Base-by-base conservation (phyloP, 1,284 basidiomycete genomes). In the Sporisorium graminicola region DNA sequence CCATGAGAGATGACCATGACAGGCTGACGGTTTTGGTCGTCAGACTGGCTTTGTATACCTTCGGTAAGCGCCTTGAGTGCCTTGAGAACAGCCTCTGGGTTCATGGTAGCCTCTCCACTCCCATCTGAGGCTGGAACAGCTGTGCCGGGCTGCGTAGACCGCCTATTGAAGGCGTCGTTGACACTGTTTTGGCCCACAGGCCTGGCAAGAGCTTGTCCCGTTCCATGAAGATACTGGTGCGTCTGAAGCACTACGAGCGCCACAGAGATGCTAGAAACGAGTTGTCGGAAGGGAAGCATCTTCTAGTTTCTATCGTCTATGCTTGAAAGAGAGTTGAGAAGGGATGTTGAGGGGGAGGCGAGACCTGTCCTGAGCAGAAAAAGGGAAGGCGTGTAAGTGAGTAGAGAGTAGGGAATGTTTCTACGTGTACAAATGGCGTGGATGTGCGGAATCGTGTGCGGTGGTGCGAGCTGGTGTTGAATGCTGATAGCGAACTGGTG, bases 1-100 rank as follows among this genome's bases (percentile, higher is more conserved):
- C 66, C 72, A 31, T 74, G 72, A 2, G 58, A 63, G 55, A 66
- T 69, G 35, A 52, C 55, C 22, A 63, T 40, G 31, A 59, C 37
- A 7, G 53, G 57, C 2, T 35, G 14, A 2, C 29, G 5, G 14
- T 37, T 12, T 14, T 54, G 33, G 0, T 27, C 54, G 3, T 60
- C 50, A 9, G 46, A 24, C 40, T 58, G 43, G 1, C 46, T 50
- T 61, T 68, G 47, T 26, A 59, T 54, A 14, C 50, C 62, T 24
- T 54, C 51, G 1, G 63, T 37, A 9, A 72, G 55, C 7, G 55
- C 22, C 10, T 66, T 44, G 5, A 72, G 64, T 24, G 69, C 69
- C n/a, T 72, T 65, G 10, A 56, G 37, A 29, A 66, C 63, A 2
- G 63, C 59, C 9, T 65, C 63, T 12, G 63, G 56, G 6, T 55